phyloP scores from a whole-genome alignment of 495 filamentous ascomycete genomes.

The Clohesyomyces aquaticus region DNA sequence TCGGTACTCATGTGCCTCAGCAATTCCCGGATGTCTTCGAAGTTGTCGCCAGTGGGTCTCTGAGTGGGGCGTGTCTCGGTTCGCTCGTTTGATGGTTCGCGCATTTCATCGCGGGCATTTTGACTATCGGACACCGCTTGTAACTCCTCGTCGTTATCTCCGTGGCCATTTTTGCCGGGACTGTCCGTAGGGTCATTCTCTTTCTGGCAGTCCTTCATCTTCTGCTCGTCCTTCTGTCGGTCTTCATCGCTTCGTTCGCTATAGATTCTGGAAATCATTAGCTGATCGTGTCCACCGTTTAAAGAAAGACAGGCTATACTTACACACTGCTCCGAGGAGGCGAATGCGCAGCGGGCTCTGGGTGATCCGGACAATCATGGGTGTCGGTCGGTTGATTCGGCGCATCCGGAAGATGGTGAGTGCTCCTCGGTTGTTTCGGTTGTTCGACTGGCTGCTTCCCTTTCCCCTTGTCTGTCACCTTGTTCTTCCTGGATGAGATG shows the following conservation, averaged over 20 bases:
- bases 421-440: not conserved
- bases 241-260: too few species aligned
- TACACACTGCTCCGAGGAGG: too few species aligned
- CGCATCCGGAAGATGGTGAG: not conserved
- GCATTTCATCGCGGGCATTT: not conserved
- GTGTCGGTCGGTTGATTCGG: not conserved
- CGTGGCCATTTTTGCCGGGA: too few species aligned
- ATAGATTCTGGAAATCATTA: too few species aligned
- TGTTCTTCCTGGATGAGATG: conserved; percentile 2
- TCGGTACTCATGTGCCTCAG: conserved; percentile 10
- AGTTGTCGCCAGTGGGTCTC: not conserved
- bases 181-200: too few species aligned
- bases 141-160: too few species aligned
- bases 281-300: too few species aligned
- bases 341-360: too few species aligned
- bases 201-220: too few species aligned
- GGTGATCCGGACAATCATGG: not conserved
- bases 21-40: conserved; percentile 14
- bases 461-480: not conserved
- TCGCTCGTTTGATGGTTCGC: not conserved
- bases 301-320: too few species aligned
- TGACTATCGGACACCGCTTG: not conserved
- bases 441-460: conserved; percentile 7
- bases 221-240: too few species aligned
- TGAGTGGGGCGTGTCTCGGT: not conserved